These are phyloP conservation scores for Lasiosphaeria ovina DNA, from an alignment of 495 filamentous ascomycete genomes.

Conservation along the genomic window DNA sequence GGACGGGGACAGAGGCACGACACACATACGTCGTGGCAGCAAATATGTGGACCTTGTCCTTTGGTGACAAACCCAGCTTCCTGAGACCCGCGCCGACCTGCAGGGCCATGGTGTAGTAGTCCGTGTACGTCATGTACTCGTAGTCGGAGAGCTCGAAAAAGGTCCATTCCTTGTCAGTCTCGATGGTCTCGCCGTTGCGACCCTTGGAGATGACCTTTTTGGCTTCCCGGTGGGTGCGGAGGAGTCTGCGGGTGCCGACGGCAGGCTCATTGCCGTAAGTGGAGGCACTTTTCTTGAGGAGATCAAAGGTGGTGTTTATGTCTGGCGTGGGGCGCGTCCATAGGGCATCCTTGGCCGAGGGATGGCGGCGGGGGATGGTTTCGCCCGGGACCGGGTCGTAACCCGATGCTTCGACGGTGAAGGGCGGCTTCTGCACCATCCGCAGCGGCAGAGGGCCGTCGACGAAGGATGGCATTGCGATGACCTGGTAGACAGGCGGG, in stretches of 20 bases:
- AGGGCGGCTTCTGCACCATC: conserved; percentile 51
- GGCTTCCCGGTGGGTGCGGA: conserved; percentile 58
- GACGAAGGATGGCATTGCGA: conserved; percentile 11
- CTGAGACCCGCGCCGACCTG: conserved; percentile 57
- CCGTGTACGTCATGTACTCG: conserved; percentile 57
- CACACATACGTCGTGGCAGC: conserved; percentile 49
- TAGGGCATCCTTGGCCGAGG: conserved; percentile 53
- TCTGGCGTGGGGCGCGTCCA: conserved; percentile 47
- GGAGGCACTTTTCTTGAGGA: conserved; percentile 52
- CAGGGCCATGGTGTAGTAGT: conserved; percentile 55
- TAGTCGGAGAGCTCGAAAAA: conserved; percentile 64
- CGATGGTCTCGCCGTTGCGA: conserved; percentile 58
- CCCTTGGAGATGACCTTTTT: conserved; percentile 64
- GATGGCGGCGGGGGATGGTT: conserved; percentile 60
- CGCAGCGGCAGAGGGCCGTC: conserved; percentile 32
- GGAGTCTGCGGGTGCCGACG: conserved; percentile 55
- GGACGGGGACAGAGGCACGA: background rate
- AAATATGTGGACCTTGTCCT: conserved; percentile 59
- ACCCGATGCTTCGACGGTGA: conserved; percentile 54
- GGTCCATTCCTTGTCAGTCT: conserved; percentile 66
- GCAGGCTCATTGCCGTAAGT: conserved; percentile 57
- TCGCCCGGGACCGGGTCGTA: conserved; percentile 54
- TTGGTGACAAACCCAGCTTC: conserved; percentile 51
- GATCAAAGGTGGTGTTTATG: conserved; percentile 58
- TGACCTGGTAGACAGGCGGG: too few relatives aligned